Percentiles rank a stretch among this genome's conserved stretches.
phyloP scores from a whole-genome alignment of 23 red algal genomes.

The Agarophyton chilense region DNA sequence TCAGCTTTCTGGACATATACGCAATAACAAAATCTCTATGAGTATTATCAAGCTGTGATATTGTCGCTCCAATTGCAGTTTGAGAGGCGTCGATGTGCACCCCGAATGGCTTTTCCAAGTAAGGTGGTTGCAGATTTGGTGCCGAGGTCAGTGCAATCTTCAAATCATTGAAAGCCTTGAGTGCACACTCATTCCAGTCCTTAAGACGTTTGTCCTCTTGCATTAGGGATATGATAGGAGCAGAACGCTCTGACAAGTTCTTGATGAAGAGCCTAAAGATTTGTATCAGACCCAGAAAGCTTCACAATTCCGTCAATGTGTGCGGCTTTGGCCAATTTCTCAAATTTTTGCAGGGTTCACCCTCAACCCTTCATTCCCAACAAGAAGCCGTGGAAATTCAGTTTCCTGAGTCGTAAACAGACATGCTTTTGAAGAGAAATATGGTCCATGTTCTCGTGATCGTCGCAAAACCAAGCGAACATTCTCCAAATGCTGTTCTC shows the following conservation, averaged over 20 bases:
- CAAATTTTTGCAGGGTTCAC: background rate
- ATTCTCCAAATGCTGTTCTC: too few species aligned
- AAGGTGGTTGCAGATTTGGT: background rate
- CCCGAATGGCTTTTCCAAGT: background rate
- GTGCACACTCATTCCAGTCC: background rate
- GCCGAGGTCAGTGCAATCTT: too few species aligned
- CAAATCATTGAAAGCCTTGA: background rate
- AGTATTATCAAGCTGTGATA: background rate
- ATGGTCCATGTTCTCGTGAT: background rate
- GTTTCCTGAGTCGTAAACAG: too few species aligned
- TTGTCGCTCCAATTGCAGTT: background rate
- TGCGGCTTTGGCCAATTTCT: background rate
- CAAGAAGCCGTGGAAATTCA: background rate
- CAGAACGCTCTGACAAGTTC: background rate
- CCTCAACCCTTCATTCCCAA: background rate
- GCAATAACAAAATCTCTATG: background rate
- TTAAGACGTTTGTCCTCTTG: background rate
- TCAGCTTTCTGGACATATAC: slow-evolving; percentile 1
- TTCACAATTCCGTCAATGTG: background rate
- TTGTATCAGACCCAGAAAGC: background rate
- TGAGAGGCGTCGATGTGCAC: slow-evolving; percentile 5
- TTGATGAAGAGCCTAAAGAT: background rate
- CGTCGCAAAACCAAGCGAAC: too few species aligned
- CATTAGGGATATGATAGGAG: background rate
- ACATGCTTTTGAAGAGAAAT: background rate